Conservation (phyloP, 345 rosid species). For the Cardamine resedifolia region DNA sequence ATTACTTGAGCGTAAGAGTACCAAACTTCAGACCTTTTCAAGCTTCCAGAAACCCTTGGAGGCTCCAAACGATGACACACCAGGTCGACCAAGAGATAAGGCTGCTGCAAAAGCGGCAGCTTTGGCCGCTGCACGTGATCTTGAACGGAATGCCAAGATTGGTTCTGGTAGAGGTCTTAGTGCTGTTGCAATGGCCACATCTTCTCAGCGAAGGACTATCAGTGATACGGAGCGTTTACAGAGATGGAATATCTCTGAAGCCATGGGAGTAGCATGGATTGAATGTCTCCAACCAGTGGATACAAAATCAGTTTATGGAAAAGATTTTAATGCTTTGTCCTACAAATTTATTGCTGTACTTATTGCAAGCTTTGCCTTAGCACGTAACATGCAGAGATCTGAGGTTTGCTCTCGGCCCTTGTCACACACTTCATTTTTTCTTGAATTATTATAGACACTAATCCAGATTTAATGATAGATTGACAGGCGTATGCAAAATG, state of each 20-base stretch:
- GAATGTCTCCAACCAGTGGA: slow-evolving; percentile 95
- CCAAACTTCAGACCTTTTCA: slow-evolving; percentile 73
- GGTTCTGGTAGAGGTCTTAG: slow-evolving; percentile 99
- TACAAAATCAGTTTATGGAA: slow-evolving; percentile 87
- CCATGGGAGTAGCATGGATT: slow-evolving; percentile 98
- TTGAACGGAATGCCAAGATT: slow-evolving; percentile 92
- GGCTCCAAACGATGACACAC: slow-evolving; percentile 53
- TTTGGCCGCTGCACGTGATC: slow-evolving; percentile 96
- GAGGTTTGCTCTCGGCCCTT: slow-evolving; percentile 60
- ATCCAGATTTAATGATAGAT: slow-evolving; percentile 45
- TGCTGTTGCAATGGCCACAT: slow-evolving; percentile 99
- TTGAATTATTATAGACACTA: slow-evolving; percentile 1
- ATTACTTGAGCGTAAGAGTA: slow-evolving; percentile 73
- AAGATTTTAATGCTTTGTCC: slow-evolving; percentile 92
- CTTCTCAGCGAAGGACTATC: slow-evolving; percentile 77
- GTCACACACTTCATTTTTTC: slow-evolving; percentile 13
- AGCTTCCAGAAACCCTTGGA: slow-evolving; percentile 88
- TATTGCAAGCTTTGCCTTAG: slow-evolving; percentile 98
- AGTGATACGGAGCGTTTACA: slow-evolving; percentile 85
- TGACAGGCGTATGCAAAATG: slow-evolving; percentile 85
- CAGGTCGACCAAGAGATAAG: slow-evolving; percentile 76
- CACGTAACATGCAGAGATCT: slow-evolving; percentile 91
- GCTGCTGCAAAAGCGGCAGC: slow-evolving; percentile 99
- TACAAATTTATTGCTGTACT: slow-evolving; percentile 91
- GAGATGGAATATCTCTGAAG: slow-evolving; percentile 91